Evolutionary conservation across 225 moss, liverwort and hornwort species (phyloP).

Genomic region (Rhytidiadelphus loreus): DNA sequence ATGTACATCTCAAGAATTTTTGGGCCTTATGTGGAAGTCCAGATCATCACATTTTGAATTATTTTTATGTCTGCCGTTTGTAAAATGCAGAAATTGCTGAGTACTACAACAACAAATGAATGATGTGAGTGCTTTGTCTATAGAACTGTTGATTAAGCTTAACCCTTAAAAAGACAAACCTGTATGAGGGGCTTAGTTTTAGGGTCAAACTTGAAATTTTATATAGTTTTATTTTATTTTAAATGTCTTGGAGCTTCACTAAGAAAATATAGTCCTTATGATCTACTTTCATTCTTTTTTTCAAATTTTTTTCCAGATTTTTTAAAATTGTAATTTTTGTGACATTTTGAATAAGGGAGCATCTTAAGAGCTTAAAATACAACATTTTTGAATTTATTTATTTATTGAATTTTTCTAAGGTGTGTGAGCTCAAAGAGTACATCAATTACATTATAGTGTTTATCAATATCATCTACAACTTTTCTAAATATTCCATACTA

Average conservation of each 20-base stretch:
- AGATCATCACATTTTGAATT: too few relatives aligned
- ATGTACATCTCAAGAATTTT: too few relatives aligned
- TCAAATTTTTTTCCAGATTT: background rate
- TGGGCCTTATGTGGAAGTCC: too few relatives aligned
- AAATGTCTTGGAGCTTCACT: background rate
- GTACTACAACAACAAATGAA: too few relatives aligned
- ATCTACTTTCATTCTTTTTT: background rate
- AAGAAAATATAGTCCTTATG: rapidly evolving
- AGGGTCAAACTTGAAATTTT: background rate
- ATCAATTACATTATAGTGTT: background rate
- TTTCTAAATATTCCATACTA: background rate
- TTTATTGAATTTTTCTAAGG: background rate
- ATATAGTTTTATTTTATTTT: too few relatives aligned
- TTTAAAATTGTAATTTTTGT: background rate
- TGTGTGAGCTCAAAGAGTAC: background rate
- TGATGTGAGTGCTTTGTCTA: too few relatives aligned
- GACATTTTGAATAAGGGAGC: background rate
- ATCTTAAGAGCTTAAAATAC: background rate
- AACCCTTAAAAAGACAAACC: too few relatives aligned
- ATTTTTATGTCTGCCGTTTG: too few relatives aligned
- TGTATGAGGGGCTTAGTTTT: background rate
- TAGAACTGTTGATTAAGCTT: too few relatives aligned
- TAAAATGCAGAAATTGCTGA: too few relatives aligned
- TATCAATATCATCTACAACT: background rate
- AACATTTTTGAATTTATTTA: background rate